Evolutionary conservation across 805 yeast species (phyloP), one percentile per base, ranked within the genome.

Genomic region (Yamadazyma kitorensis): DNA sequence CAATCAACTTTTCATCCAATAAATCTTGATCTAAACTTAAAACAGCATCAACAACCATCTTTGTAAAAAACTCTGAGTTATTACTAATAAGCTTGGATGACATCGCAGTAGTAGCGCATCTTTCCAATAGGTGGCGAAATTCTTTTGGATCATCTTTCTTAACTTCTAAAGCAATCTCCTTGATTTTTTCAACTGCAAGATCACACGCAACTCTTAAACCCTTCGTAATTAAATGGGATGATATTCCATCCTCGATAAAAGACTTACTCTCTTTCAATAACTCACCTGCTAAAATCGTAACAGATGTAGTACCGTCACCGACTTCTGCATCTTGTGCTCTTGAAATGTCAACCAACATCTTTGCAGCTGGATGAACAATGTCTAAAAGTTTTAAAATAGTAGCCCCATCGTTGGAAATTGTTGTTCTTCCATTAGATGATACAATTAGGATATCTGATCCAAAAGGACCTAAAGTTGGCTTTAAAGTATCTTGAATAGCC

Each of bases 321-420:
- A 91, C 96, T 61, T 91, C 97, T 41, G 94, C 96, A 59, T 93
- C 99, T 68, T 93, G 99, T 14, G 94, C 91, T 59, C 93, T 82
- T 31, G 96, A 83, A 37, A 93, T 84, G 57, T 94, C 95, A 20
- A 94, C 98, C 46, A 93, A 70, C 36, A 91, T 91, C 52, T 86
- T 88, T 38, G 98, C 98, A 8, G 99, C 98, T 7, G 99, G 98
- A 54, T 93, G 98, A 17, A 93, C 96, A 36, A 93, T 94, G 54
- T 93, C 98, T 47, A 93, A 66, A 37, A 93, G 71, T 56, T 83
- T 86, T 57, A 93, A 70, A 49, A 93, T 91, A 2, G 99, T 93
- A 25, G 98, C 98, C 47, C 98, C 98, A 57, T 93, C 98, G 60
- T 93, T 93, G 27, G 99, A 91, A 47, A 93, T 89, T 15, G 98